These are phyloP conservation scores for Alternaria brassicae DNA, from an alignment of 2,329 filamentous ascomycete species.

Conservation along the genomic window DNA sequence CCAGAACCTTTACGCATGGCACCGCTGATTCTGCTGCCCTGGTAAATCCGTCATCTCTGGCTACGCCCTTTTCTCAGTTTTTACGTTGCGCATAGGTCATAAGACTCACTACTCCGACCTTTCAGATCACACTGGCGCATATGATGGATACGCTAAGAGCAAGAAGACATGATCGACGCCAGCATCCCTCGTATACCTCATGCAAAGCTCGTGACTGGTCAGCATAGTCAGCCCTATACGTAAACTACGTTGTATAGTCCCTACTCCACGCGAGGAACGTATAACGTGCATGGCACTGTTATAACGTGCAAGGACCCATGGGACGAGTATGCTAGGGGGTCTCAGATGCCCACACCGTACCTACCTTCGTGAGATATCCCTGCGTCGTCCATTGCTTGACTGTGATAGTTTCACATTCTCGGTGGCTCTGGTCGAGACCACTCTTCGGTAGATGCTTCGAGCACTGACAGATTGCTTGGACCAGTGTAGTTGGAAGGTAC, in stretches of 20 bases:
- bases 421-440: slow-evolving; percentile 1
- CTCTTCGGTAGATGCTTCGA: slow-evolving; percentile 2
- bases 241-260: neutral
- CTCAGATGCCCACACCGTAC: slow-evolving; percentile 7
- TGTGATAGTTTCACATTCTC: slow-evolving; percentile 2
- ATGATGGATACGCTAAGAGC: neutral
- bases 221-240: slow-evolving; percentile 10
- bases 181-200: neutral
- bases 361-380: slow-evolving; percentile 1
- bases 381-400: slow-evolving; percentile 2
- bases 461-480: neutral
- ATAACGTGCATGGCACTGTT: neutral
- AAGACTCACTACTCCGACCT: neutral
- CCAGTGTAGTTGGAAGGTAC: neutral
- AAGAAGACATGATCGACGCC: slow-evolving; percentile 12
- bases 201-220: slow-evolving; percentile 3
- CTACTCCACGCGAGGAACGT: neutral
- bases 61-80: neutral
- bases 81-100: neutral
- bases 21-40: neutral
- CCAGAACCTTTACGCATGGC: neutral
- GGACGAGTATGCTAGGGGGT: neutral
- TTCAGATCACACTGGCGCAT: neutral
- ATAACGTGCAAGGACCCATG: neutral
- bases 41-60: neutral